phyloP scores from a whole-genome alignment of 768 basidiomycete genomes.

The Suillus plorans region DNA sequence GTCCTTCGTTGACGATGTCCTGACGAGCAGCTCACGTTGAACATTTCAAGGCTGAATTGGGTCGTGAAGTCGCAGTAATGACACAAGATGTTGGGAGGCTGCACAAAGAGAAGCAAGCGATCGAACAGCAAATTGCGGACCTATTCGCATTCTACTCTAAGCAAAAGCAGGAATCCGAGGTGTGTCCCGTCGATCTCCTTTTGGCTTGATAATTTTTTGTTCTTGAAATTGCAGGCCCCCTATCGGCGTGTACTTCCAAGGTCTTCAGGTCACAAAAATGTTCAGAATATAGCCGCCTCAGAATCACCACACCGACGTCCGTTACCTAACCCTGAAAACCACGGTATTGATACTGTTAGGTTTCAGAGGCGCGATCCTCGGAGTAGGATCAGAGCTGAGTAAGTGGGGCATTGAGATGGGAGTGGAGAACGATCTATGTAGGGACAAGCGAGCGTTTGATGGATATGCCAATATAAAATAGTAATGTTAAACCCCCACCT shows the following conservation, averaged over 20 bases:
- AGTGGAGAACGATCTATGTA: background rate
- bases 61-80: constrained; percentile 71
- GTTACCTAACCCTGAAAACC: constrained; percentile 28
- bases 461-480: background rate
- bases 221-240: constrained; percentile 18
- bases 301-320: constrained; percentile 23
- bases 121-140: constrained; percentile 73
- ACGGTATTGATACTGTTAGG: background rate
- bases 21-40: constrained; percentile 70
- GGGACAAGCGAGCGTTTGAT: background rate
- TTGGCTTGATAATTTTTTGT: background rate
- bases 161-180: constrained; percentile 48
- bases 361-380: background rate
- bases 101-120: constrained; percentile 60
- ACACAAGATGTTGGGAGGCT: constrained; percentile 71
- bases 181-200: constrained; percentile 13
- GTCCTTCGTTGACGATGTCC: background rate
- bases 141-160: constrained; percentile 72
- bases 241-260: constrained; percentile 23
- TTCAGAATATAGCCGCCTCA: constrained; percentile 28
- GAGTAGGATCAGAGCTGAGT: background rate
- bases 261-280: constrained; percentile 21
- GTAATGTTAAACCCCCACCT: background rate
- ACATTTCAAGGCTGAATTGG: constrained; percentile 81
- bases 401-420: background rate